A percentile compares a stretch with the other conserved stretches of the same genome.
These are phyloP conservation scores for Arachnomyces sp. DNA, from an alignment of 2,329 filamentous ascomycete genomes.

Conservation along the genomic window DNA sequence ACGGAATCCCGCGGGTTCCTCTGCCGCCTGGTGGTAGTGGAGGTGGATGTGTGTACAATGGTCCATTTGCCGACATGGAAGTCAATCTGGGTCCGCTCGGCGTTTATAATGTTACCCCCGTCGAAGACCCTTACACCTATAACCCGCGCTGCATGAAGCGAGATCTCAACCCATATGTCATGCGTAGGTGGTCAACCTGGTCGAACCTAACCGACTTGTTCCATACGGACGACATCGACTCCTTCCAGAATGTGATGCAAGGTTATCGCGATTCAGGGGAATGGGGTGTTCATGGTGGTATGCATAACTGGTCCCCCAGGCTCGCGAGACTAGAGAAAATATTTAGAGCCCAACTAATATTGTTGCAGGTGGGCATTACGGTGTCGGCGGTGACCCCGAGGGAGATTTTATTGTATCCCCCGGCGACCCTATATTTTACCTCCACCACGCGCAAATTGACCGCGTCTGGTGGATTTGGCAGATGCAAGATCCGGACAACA, in stretches of 20 bases:
- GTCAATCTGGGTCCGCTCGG: conserved; percentile 17
- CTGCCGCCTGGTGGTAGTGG: conserved; percentile 32
- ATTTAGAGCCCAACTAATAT: no score
- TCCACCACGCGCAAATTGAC: conserved; percentile 40
- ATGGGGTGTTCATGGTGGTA: conserved; percentile 30
- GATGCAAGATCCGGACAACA: conserved; percentile 11
- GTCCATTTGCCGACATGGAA: conserved; percentile 26
- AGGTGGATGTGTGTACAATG: conserved; percentile 23
- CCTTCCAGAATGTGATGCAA: conserved; percentile 26
- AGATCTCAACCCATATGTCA: conserved; percentile 10
- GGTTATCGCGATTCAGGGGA: conserved; percentile 18
- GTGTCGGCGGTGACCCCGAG: conserved; percentile 33
- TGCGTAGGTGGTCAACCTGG: conserved; percentile 1
- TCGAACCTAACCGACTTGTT: conserved; percentile 1
- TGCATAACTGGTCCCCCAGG: no score
- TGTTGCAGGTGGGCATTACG: conserved; percentile 36
- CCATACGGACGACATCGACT: conserved; percentile 21
- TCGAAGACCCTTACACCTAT: conserved; percentile 6
- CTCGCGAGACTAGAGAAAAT: no score
- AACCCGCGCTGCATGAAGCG: conserved; percentile 15
- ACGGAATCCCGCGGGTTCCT: conserved; percentile 14
- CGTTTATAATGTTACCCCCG: conserved; percentile 1
- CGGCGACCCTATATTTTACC: conserved; percentile 37
- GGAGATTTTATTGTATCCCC: conserved; percentile 37
- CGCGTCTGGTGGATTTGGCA: conserved; percentile 43